Conservation (phyloP, 768 basidiomycete genomes). For the Mycena kentingensis region DNA sequence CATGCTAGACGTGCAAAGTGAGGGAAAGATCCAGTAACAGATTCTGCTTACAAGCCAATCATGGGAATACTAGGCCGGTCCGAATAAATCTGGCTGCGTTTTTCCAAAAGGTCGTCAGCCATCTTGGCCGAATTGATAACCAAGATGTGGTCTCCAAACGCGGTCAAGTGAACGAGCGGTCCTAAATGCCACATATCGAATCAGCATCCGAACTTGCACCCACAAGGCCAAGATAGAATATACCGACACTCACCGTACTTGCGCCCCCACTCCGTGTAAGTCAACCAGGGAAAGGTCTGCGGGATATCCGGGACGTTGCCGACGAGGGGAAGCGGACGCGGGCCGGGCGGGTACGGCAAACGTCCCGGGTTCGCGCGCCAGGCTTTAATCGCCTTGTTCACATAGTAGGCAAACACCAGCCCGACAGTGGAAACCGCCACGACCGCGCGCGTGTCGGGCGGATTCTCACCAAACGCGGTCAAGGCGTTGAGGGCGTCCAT, state of each 20-base stretch:
- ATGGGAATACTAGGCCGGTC: constrained; percentile 21
- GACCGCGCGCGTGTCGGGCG: too few species aligned
- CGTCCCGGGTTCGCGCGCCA: background rate
- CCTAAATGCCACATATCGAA: too few species aligned
- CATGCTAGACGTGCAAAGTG: constrained; percentile 23
- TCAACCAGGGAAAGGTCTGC: constrained; percentile 20
- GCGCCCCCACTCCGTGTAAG: constrained; percentile 25
- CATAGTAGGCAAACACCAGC: background rate
- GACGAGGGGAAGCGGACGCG: constrained; percentile 19
- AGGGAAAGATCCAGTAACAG: background rate
- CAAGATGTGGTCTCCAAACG: background rate
- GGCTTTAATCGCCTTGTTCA: background rate
- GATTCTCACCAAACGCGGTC: too few species aligned
- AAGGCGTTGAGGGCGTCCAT: too few species aligned
- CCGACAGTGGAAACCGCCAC: background rate
- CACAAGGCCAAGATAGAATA: too few species aligned
- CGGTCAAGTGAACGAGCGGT: background rate
- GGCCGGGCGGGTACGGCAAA: constrained; percentile 28
- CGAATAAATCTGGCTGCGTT: background rate
- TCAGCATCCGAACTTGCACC: too few species aligned
- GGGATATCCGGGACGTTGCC: constrained; percentile 27
- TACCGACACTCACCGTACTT: constrained; percentile 25
- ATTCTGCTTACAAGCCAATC: constrained; percentile 20
- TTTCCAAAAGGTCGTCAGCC: background rate
- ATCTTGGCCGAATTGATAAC: background rate